phyloP scores from a whole-genome alignment of 176 grass and related monocot species.

The Otatea glauca region DNA sequence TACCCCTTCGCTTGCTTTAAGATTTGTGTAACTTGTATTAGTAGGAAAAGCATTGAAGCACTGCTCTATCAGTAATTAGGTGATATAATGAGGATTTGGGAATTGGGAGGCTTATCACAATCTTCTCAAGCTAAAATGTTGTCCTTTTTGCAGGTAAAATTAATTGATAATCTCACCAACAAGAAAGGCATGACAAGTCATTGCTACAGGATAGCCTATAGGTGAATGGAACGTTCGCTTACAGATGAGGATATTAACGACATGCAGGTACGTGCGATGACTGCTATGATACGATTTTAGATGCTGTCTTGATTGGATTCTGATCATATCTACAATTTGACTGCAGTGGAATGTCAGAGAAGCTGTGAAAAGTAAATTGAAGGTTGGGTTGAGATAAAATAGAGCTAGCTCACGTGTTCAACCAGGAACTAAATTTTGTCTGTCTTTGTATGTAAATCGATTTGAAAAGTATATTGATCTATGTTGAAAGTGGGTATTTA shows the following conservation, averaged over 20 bases:
- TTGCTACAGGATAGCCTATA: slow-evolving; percentile 91
- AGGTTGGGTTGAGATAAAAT: slow-evolving; percentile 76
- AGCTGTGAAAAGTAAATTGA: slow-evolving; percentile 80
- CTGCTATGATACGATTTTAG: not conserved
- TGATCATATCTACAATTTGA: slow-evolving; percentile 41
- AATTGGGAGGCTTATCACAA: not conserved
- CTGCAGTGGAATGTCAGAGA: slow-evolving; percentile 89
- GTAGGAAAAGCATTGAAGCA: too few relatives aligned
- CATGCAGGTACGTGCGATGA: slow-evolving; percentile 62
- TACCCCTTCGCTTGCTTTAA: too few relatives aligned
- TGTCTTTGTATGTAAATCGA: slow-evolving; percentile 44
- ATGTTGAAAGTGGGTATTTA: slow-evolving; percentile 21
- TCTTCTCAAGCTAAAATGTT: not conserved
- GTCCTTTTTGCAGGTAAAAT: slow-evolving; percentile 60
- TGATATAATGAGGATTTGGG: slow-evolving; percentile 16
- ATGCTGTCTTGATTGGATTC: not conserved
- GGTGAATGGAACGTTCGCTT: slow-evolving; percentile 89
- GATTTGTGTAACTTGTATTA: too few relatives aligned
- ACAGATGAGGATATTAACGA: slow-evolving; percentile 91
- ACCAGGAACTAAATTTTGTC: slow-evolving; percentile 34
- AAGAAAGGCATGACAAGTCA: slow-evolving; percentile 99
- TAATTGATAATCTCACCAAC: slow-evolving; percentile 97
- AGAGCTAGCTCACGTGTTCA: not conserved
- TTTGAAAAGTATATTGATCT: slow-evolving; percentile 13
- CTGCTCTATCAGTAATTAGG: not conserved